phyloP scores from a whole-genome alignment of 345 rosid genomes.

The Acer yangbiense region DNA sequence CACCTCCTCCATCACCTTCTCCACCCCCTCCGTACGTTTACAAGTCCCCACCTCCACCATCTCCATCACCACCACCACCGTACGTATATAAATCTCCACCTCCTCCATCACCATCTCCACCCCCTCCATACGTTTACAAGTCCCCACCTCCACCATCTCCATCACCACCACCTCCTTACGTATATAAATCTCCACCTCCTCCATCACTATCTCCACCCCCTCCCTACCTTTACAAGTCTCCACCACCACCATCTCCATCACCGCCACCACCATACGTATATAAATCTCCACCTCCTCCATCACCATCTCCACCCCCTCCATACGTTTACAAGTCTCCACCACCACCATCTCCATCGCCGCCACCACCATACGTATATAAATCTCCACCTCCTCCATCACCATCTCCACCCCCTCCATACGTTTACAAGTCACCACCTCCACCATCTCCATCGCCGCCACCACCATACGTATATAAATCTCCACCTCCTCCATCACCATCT shows the following conservation, averaged over 20 bases:
- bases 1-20: too few species aligned
- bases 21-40: too few species aligned
- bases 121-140: not conserved
- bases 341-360: not conserved
- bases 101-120: too few species aligned
- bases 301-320: too few species aligned
- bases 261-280: not conserved
- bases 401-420: not conserved
- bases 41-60: too few species aligned
- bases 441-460: not conserved
- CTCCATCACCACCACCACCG: too few species aligned
- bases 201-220: constrained; percentile 10
- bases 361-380: not conserved
- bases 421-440: not conserved
- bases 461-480: too few species aligned
- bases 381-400: too few species aligned
- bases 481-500: too few species aligned
- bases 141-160: constrained; percentile 8
- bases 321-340: not conserved
- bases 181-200: not conserved
- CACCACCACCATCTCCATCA: not conserved
- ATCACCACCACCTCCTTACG: not conserved
- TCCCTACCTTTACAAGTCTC: not conserved
- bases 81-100: too few species aligned
- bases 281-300: not conserved